Base-by-base conservation (phyloP, 2,329 filamentous ascomycete species). In the Xylaria sp. region DNA sequence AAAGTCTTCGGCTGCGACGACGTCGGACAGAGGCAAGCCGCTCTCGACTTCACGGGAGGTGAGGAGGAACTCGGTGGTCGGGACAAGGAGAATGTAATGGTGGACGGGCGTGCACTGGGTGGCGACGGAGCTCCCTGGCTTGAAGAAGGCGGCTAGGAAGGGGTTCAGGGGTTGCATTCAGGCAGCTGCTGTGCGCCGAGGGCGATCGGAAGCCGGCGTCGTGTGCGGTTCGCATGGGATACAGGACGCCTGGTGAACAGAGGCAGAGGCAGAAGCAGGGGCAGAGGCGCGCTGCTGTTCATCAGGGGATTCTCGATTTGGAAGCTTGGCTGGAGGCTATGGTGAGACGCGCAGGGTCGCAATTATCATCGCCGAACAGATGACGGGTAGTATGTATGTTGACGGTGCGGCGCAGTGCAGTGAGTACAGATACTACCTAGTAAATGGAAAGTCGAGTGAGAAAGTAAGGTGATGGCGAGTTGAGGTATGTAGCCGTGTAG, bases 101-200 rank as follows among this genome's bases (percentile, higher is more conserved):
- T 96, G 92, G 71, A 94, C 87, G 62, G 96, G 94, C 70, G 90
- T 89, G 85, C 96, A 98, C 89, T 98, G 95, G 76, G 91, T 85
- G 74, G 92, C 91, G 78, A 97, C 87, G 80, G 93, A 90, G 88
- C 94, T 98, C 70, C 75, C 76, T 56, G 74, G 73, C 85, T 93
- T 94, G 87, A 97, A 97, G 89, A 99, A 98, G 86, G 95, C 94
- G 86, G 92, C 91, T 81, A 99, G 87, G 83, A 97, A 98, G 80
- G 96, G 96, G 84, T 99, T 99, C 90, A 98, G 87, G 85, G 96
- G 93, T 90, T 94, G 94, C 94, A 97, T 97, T 89, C 91, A 78
- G 73, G 71, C 74, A 91, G 85, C 81, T 82, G 78, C 29, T 54
- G 47, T 50, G 60, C 63, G 60, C 63, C 55, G 29, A 44, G 27